phyloP scores from a whole-genome alignment of 1,139 yeast species.

The Hansenula lynferdii region DNA sequence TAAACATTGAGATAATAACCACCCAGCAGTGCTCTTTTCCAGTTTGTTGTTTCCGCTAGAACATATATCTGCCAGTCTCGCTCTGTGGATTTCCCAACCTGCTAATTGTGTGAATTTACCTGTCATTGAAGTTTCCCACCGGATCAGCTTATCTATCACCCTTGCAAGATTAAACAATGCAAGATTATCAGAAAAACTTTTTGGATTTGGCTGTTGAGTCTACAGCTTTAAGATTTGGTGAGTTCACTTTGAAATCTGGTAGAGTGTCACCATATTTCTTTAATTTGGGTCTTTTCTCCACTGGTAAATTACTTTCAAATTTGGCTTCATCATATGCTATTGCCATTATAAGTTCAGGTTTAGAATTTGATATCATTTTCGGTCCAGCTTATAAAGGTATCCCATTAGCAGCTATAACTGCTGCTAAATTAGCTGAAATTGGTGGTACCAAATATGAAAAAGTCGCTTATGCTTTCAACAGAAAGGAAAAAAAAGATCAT shows the following conservation, averaged over 20 bases:
- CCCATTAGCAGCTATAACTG: conserved; percentile 90
- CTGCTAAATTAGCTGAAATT: conserved; percentile 86
- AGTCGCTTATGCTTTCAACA: conserved; percentile 70
- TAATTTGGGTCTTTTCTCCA: conserved; percentile 85
- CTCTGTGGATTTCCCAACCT: too few relatives aligned
- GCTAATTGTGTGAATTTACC: too few relatives aligned
- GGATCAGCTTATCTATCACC: too few relatives aligned
- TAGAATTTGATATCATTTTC: conserved; percentile 85
- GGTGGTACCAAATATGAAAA: conserved; percentile 69
- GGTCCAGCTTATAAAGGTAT: conserved; percentile 99
- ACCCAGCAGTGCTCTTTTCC: too few relatives aligned
- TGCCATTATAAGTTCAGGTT: conserved; percentile 73
- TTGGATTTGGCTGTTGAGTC: conserved; percentile 78
- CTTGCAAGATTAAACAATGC: conserved; percentile 21
- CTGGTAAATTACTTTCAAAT: conserved; percentile 71
- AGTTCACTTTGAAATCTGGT: conserved; percentile 87
- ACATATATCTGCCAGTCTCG: too few relatives aligned
- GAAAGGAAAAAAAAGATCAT: conserved; percentile 95
- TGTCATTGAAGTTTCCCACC: too few relatives aligned
- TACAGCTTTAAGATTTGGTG: conserved; percentile 80
- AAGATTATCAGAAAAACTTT: conserved; percentile 59
- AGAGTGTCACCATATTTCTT: conserved; percentile 95
- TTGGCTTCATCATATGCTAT: conserved; percentile 87
- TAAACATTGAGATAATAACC: too few relatives aligned
- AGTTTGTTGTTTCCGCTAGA: too few relatives aligned